Base-by-base conservation (phyloP, 2,329 filamentous ascomycete species). In the Fusarium palustre region DNA sequence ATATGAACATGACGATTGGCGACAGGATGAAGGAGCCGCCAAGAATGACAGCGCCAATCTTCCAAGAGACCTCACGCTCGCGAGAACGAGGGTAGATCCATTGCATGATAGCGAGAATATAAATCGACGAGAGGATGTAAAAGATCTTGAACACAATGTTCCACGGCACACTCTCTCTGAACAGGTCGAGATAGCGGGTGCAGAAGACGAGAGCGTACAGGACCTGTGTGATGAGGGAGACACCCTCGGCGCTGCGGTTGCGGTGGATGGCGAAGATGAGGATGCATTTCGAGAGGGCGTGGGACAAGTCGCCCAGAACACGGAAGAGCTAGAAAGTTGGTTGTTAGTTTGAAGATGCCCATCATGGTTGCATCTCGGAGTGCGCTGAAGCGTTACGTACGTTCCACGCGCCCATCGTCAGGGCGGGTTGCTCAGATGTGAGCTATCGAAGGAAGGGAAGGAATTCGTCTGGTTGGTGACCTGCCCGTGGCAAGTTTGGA, bases 41-140 rank as follows among this genome's bases (percentile, higher is more conserved):
- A 4, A 95, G 80, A 54, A 90, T 90, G 69, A 87, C 88, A 28
- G 88, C 88, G 42, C 92, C 93, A 69, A 97, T 84, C 81, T 94
- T 97, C 94, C 95, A 97, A n/a, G 94, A 92, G 74, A 93, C 88
- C 82, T 98, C 95, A 55, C 90, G 86, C 81, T 98, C 95, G 42
- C 94, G 85, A n/a, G 94, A 97, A 34, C 95, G 88, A 13, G 94
- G 91, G 79, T 89, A 97, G 24, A 94, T 83, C 81, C 90, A 91
- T 79, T 93, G 91, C 94, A 98, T 97, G 68, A 97, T 81, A 59
- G 87, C 91, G 66, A 97, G 87, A 74, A 94, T 96, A 80, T 97
- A 97, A 67, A 94, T 86, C 2, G 92, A 95, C 7, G 92, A 92
- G 5, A 87, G 76, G 64, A 97, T 91, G 81, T 97, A 98, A 81